A percentile compares a stretch with the other conserved stretches of the same genome.
Conservation (phyloP, 495 filamentous ascomycete genomes). For the Lasiosphaeria hispida region DNA sequence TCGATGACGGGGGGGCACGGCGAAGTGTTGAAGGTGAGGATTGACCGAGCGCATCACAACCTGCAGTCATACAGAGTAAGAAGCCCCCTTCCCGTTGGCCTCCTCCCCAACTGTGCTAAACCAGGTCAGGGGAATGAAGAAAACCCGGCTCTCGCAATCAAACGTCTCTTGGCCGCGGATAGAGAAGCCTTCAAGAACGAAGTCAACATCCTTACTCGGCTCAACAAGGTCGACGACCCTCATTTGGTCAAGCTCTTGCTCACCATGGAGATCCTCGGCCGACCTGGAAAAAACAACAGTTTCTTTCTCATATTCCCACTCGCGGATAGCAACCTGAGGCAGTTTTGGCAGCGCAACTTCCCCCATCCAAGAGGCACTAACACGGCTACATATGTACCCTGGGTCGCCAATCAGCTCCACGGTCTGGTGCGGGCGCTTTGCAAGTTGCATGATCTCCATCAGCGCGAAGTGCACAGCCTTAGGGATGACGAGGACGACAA, state of each 20-base stretch:
- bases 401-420: constrained; percentile 3
- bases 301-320: constrained; percentile 14
- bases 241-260: constrained; percentile 15
- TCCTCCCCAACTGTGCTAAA: no score
- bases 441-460: constrained; percentile 10
- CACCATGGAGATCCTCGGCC: constrained; percentile 9
- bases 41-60: constrained; percentile 3
- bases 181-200: constrained; percentile 7
- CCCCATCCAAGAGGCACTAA: background rate
- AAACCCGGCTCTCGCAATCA: constrained; percentile 3
- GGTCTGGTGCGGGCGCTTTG: constrained; percentile 2
- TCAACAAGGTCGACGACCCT: constrained; percentile 1
- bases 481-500: background rate
- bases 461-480: background rate
- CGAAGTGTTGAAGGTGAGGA: constrained; percentile 1
- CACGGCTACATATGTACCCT: background rate
- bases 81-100: no score
- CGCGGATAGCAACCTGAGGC: constrained; percentile 2
- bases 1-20: constrained; percentile 1
- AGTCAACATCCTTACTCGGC: constrained; percentile 9
- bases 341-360: background rate
- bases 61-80: constrained; percentile 1
- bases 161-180: background rate
- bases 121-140: background rate
- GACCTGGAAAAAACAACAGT: background rate